These are phyloP conservation scores for Wickerhamomyces bisporus DNA, from an alignment of 805 yeast species.

Conservation along the genomic window DNA sequence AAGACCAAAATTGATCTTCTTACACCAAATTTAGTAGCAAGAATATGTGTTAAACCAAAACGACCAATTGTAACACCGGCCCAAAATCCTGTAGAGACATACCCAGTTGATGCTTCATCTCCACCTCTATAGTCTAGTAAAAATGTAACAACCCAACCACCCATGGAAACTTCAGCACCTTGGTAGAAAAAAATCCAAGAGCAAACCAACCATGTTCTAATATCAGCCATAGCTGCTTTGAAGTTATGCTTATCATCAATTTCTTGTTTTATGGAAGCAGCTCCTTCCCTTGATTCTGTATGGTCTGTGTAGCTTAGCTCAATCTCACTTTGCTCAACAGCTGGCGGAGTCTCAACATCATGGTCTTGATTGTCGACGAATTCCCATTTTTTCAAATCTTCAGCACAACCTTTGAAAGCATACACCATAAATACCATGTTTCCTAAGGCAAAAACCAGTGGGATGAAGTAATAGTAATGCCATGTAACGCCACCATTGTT, in stretches of 20 bases:
- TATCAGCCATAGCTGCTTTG: conserved; percentile 34
- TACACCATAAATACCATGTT: conserved; percentile 29
- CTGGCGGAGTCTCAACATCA: conserved; percentile 1
- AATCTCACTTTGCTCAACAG: background rate
- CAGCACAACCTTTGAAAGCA: conserved; percentile 43
- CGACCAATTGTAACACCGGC: conserved; percentile 59
- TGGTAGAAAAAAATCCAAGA: conserved; percentile 52
- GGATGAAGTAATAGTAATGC: conserved; percentile 51
- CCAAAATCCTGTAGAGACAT: conserved; percentile 63
- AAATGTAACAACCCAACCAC: conserved; percentile 63
- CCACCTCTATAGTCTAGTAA: conserved; percentile 48
- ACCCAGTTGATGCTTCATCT: conserved; percentile 37
- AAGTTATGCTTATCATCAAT: conserved; percentile 23
- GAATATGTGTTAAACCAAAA: conserved; percentile 37
- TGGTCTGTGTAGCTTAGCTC: conserved; percentile 3
- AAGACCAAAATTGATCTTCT: conserved; percentile 38
- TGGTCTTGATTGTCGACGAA: conserved; percentile 9
- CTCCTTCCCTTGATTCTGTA: background rate
- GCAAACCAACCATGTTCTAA: conserved; percentile 48
- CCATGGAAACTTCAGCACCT: conserved; percentile 59
- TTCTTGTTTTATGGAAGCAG: background rate
- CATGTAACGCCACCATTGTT: conserved; percentile 46
- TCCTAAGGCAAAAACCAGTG: conserved; percentile 36
- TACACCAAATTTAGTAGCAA: conserved; percentile 37
- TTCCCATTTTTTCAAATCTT: conserved; percentile 29